A percentile compares a stretch with the other conserved stretches of the same genome.
These are phyloP conservation scores for Grigorovia yakushimaensis DNA, from an alignment of 805 yeast species.

Conservation along the genomic window DNA sequence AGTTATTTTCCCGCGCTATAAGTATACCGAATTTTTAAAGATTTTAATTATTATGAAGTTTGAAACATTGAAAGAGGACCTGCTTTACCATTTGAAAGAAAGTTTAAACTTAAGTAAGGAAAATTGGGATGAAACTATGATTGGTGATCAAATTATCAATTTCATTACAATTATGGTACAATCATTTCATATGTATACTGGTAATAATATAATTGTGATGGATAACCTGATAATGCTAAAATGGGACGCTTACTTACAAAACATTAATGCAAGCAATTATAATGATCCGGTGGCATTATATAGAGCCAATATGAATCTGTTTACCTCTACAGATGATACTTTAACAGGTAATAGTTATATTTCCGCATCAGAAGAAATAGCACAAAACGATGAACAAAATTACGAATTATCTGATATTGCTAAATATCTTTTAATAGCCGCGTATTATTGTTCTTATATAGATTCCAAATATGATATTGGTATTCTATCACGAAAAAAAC, in stretches of 20 bases:
- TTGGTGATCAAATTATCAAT: slow-evolving; percentile 8
- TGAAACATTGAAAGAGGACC: slow-evolving; percentile 8
- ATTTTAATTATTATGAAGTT: slow-evolving; percentile 14
- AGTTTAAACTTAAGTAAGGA: not conserved
- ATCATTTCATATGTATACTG: slow-evolving; percentile 27
- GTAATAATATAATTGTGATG: slow-evolving; percentile 21
- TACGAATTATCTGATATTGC: slow-evolving; percentile 50
- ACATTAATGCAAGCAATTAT: slow-evolving; percentile 13
- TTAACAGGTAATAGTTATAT: slow-evolving; percentile 10
- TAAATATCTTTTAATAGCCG: slow-evolving; percentile 67
- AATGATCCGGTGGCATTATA: slow-evolving; percentile 23
- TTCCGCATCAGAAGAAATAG: not conserved
- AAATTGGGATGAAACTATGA: not conserved
- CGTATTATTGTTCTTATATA: slow-evolving; percentile 73
- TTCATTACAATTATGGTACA: slow-evolving; percentile 24
- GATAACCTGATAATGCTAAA: slow-evolving; percentile 24
- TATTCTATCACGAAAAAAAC: slow-evolving; percentile 46
- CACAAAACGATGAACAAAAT: slow-evolving; percentile 8
- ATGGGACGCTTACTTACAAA: slow-evolving; percentile 19
- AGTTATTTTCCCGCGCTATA: slow-evolving; percentile 25
- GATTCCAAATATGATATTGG: slow-evolving; percentile 61
- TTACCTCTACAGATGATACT: slow-evolving; percentile 28
- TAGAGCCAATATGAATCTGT: slow-evolving; percentile 23
- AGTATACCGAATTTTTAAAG: slow-evolving; percentile 13
- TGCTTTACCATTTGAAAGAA: not conserved